Percentiles rank a stretch among this genome's conserved stretches.
These are phyloP conservation scores for Rachicladosporium sp. DNA, from an alignment of 2,329 filamentous ascomycete genomes.

Conservation along the genomic window DNA sequence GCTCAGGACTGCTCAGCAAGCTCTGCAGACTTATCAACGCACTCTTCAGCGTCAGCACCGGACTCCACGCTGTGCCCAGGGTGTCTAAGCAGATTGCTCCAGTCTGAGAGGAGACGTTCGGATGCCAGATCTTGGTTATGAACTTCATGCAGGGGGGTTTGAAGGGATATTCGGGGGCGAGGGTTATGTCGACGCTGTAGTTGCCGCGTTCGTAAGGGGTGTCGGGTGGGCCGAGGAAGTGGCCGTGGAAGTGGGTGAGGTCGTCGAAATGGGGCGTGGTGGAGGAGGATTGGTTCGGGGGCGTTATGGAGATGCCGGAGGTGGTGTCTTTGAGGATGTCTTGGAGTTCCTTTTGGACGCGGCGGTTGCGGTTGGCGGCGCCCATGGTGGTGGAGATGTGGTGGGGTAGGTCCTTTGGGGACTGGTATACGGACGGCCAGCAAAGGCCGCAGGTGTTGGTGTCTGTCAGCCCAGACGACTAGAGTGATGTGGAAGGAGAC, in stretches of 20 bases:
- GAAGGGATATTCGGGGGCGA: conserved; percentile 86
- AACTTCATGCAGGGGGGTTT: conserved; percentile 85
- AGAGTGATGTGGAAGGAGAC: no score
- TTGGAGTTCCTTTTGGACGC: conserved; percentile 61
- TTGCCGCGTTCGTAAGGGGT: conserved; percentile 85
- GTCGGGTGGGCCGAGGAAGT: conserved; percentile 76
- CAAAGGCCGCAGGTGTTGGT: no score
- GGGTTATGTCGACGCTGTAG: conserved; percentile 72
- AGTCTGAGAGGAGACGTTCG: conserved; percentile 70
- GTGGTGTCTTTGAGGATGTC: conserved; percentile 63
- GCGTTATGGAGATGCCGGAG: conserved; percentile 58
- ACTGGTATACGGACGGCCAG: no score
- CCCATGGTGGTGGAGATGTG: no score
- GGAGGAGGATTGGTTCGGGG: conserved; percentile 10
- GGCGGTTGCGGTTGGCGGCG: conserved; percentile 36
- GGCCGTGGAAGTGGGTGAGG: conserved; percentile 70
- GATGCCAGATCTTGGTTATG: conserved; percentile 90
- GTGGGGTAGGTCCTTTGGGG: no score
- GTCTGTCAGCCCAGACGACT: no score
- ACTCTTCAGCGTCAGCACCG: conserved; percentile 91
- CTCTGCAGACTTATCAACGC: conserved; percentile 87
- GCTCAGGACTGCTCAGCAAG: conserved; percentile 84
- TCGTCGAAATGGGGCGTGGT: conserved; percentile 46
- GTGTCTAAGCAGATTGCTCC: conserved; percentile 96
- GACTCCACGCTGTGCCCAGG: conserved; percentile 79